phyloP scores from a whole-genome alignment of 352 stramenopile genomes.

The Phytophthora fragariae region DNA sequence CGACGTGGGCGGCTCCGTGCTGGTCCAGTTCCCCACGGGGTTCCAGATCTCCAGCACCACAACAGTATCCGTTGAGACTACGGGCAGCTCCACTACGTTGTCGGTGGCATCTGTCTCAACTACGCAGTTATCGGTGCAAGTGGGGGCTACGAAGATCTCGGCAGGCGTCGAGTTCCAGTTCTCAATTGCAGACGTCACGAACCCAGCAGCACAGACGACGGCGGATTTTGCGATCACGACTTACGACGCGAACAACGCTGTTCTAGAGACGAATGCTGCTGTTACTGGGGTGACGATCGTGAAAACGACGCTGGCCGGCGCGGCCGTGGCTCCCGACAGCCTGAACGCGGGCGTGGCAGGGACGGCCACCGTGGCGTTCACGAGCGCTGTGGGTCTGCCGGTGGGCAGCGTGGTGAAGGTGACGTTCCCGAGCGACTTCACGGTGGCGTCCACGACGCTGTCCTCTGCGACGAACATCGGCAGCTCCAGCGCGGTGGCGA shows the following conservation, averaged over 20 bases:
- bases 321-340: constrained; percentile 34
- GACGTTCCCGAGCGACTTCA: constrained; percentile 50
- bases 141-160: constrained; percentile 33
- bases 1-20: constrained; percentile 26
- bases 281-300: constrained; percentile 26
- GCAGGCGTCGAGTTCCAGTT: constrained; percentile 38
- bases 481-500: constrained; percentile 32
- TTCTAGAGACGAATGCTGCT: constrained; percentile 18
- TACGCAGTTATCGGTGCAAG: constrained; percentile 27
- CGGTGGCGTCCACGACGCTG: constrained; percentile 31
- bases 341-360: constrained; percentile 40
- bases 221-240: constrained; percentile 33
- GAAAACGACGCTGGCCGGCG: constrained; percentile 17
- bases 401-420: constrained; percentile 45
- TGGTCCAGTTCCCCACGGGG: constrained; percentile 42
- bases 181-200: constrained; percentile 38
- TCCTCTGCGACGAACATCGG: constrained; percentile 38
- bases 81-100: constrained; percentile 40
- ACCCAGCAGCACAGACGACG: constrained; percentile 38
- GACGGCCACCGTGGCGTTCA: constrained; percentile 45
- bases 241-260: constrained; percentile 21
- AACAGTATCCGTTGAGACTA: constrained; percentile 15
- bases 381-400: constrained; percentile 42
- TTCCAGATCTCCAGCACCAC: constrained; percentile 38
- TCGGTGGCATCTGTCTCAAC: constrained; percentile 26